phyloP scores from a whole-genome alignment of 2,329 filamentous ascomycete genomes.

The Trichophyton simii region DNA sequence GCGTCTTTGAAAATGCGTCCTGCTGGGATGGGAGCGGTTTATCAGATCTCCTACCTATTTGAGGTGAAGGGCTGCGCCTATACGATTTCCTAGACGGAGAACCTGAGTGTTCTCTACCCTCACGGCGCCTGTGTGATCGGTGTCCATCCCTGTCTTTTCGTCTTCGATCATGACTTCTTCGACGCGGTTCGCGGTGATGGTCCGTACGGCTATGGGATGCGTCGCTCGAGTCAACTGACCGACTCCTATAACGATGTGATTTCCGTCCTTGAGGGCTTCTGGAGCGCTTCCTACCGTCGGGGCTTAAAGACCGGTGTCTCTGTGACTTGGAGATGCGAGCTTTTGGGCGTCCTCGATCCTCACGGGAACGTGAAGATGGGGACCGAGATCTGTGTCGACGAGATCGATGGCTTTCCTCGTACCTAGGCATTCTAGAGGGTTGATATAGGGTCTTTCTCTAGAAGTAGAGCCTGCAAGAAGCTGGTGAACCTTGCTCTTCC shows the following conservation, averaged over 20 bases:
- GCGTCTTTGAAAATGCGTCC: conserved; percentile 30
- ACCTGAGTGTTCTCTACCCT: not conserved
- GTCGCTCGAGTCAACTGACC: conserved; percentile 6
- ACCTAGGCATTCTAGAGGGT: not conserved
- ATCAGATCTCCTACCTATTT: conserved; percentile 22
- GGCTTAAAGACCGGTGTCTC: conserved; percentile 5
- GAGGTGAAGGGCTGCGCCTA: conserved; percentile 18
- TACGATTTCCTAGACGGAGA: conserved; percentile 4
- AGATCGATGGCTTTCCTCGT: not conserved
- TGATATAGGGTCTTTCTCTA: no score
- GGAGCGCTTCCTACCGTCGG: conserved; percentile 6
- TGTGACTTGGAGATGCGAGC: not conserved
- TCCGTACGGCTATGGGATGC: conserved; percentile 17
- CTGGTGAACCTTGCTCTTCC: not conserved
- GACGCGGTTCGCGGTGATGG: conserved; percentile 18
- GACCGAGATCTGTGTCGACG: not conserved
- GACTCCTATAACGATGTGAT: conserved; percentile 9
- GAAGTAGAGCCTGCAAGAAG: not conserved
- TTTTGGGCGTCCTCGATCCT: not conserved
- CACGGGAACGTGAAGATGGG: not conserved
- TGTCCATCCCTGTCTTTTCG: conserved; percentile 16
- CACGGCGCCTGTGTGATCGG: conserved; percentile 13
- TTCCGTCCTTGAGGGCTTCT: conserved; percentile 8
- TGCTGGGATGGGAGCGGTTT: conserved; percentile 36
- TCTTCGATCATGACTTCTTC: conserved; percentile 19